Percentiles rank a stretch among this genome's conserved stretches.
phyloP scores from a whole-genome alignment of 2,329 filamentous ascomycete species.

The Diaporthe eres region DNA sequence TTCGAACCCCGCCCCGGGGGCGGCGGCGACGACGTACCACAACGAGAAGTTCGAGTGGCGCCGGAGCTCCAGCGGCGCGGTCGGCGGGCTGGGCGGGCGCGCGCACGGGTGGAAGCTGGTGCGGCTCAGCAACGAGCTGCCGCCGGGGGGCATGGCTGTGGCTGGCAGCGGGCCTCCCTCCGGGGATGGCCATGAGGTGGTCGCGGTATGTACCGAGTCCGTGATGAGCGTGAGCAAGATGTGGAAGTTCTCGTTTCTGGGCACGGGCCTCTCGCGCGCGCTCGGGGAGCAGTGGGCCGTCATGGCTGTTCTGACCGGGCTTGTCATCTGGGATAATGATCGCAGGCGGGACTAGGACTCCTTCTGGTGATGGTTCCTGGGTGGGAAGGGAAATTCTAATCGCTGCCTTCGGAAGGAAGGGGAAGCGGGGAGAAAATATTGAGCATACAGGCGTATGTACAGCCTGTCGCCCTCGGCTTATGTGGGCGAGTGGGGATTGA shows the following conservation, averaged over 20 bases:
- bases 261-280: conserved; percentile 54
- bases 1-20: background rate
- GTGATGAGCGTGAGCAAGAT: conserved; percentile 52
- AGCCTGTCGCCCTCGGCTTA: background rate
- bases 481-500: background rate
- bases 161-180: conserved; percentile 44
- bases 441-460: background rate
- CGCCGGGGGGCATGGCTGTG: conserved; percentile 38
- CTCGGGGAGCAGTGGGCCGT: conserved; percentile 59
- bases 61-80: conserved; percentile 52
- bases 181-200: conserved; percentile 57
- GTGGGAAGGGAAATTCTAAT: background rate
- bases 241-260: conserved; percentile 57
- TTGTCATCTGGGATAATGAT: conserved; percentile 55
- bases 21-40: conserved; percentile 35
- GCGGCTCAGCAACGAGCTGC: conserved; percentile 48
- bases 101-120: conserved; percentile 59
- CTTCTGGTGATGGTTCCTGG: background rate
- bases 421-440: background rate
- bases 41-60: conserved; percentile 61
- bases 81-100: conserved; percentile 51
- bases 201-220: conserved; percentile 55
- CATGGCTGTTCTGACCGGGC: conserved; percentile 57
- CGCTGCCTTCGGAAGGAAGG: too few relatives aligned
- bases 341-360: background rate